Evolutionary conservation across 2,329 filamentous ascomycete species (phyloP).

Genomic region (Aspergillus spinulosporus): DNA sequence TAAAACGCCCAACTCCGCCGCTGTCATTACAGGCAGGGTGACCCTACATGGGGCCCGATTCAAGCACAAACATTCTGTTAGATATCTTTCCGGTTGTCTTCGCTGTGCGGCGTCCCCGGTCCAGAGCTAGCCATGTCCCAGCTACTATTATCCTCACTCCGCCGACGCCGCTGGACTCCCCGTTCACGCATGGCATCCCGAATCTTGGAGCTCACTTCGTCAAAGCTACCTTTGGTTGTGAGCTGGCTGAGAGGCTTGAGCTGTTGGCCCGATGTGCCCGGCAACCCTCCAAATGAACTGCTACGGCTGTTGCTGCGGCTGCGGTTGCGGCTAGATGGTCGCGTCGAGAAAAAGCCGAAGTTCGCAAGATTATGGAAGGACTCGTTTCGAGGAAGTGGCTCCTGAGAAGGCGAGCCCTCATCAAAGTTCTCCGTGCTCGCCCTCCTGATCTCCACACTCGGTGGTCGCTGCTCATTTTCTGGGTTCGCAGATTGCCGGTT

Average conservation of each 20-base stretch:
- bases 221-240: slow-evolving; percentile 19
- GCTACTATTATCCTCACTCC: slow-evolving; percentile 28
- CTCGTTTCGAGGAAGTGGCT: slow-evolving; percentile 78
- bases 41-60: slow-evolving; percentile 2
- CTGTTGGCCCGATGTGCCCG: slow-evolving; percentile 14
- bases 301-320: slow-evolving; percentile 20
- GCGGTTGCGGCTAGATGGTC: slow-evolving; percentile 51
- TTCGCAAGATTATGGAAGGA: slow-evolving; percentile 87
- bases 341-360: slow-evolving; percentile 86
- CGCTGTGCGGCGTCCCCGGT: slow-evolving; percentile 38
- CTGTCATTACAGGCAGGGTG: slow-evolving; percentile 16
- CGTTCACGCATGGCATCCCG: slow-evolving; percentile 24
- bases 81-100: slow-evolving; percentile 39
- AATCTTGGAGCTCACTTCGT: slow-evolving; percentile 21
- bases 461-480: slow-evolving; percentile 19
- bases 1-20: slow-evolving; percentile 24
- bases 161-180: slow-evolving; percentile 20
- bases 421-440: slow-evolving; percentile 24
- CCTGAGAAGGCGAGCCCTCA: slow-evolving; percentile 30
- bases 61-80: slow-evolving; percentile 20
- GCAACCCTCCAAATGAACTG: slow-evolving; percentile 16
- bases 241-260: slow-evolving; percentile 22
- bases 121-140: slow-evolving; percentile 44
- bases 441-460: slow-evolving; percentile 26
- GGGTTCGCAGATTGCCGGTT: slow-evolving; percentile 19